Percentiles rank a stretch among this genome's conserved stretches.
Conservation (phyloP, 129 eudicot genomes). For the Centaurea solstitialis region DNA sequence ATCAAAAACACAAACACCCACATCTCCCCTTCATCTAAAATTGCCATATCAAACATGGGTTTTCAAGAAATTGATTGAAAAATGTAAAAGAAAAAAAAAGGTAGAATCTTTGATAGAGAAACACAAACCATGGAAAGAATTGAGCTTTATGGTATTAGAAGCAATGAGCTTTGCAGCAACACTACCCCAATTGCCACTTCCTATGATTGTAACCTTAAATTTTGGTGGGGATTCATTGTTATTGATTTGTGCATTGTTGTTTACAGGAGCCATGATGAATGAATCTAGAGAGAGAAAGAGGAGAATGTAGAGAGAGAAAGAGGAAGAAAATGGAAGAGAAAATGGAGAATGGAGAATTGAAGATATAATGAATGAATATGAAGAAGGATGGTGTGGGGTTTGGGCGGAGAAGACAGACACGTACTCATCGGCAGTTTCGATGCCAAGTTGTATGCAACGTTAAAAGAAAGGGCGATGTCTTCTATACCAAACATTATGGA, state of each 20-base stretch:
- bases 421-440: constrained; percentile 53
- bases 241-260: constrained; percentile 21
- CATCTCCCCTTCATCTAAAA: background rate
- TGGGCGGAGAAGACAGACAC: constrained; percentile 73
- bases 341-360: constrained; percentile 9
- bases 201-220: constrained; percentile 82
- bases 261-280: constrained; percentile 50
- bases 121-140: constrained; percentile 73
- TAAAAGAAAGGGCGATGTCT: constrained; percentile 32
- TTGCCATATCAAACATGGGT: background rate
- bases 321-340: constrained; percentile 14
- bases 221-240: constrained; percentile 31
- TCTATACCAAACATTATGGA: constrained; percentile 33
- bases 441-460: constrained; percentile 34
- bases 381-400: constrained; percentile 20
- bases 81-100: background rate
- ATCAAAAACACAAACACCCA: background rate
- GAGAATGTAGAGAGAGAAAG: background rate
- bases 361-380: constrained; percentile 20
- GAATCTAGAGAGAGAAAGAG: background rate
- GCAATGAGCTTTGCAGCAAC: constrained; percentile 99
- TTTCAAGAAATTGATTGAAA: background rate
- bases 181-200: constrained; percentile 99
- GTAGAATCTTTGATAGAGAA: background rate
- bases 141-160: constrained; percentile 71